Conservation (phyloP, 805 yeast genomes). For the Metschnikowia sp. region DNA sequence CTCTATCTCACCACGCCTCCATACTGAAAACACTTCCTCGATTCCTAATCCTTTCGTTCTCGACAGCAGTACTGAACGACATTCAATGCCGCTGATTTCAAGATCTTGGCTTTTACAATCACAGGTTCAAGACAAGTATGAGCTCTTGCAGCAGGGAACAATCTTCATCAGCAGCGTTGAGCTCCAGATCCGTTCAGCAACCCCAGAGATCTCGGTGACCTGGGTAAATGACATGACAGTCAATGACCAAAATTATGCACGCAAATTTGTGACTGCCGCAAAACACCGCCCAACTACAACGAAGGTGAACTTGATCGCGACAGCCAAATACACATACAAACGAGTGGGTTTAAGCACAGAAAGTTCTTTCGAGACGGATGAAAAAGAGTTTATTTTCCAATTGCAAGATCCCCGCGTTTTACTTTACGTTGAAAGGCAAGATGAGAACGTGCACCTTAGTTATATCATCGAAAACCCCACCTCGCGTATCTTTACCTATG, state of each 20-base stretch:
- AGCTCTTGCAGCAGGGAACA: conserved; percentile 8
- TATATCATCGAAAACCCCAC: conserved; percentile 76
- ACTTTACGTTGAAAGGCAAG: conserved; percentile 29
- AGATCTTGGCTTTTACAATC: conserved; percentile 29
- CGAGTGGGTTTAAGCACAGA: conserved; percentile 11
- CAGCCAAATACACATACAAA: conserved; percentile 14
- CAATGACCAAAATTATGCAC: conserved; percentile 2
- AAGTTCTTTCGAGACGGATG: conserved; percentile 31
- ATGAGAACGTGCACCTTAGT: conserved; percentile 25
- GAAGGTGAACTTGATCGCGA: conserved; percentile 19
- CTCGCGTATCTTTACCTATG: conserved; percentile 60
- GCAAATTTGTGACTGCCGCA: conserved; percentile 34
- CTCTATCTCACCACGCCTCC: conserved; percentile 26
- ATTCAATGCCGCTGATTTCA: conserved; percentile 29
- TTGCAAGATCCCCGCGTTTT: conserved; percentile 68
- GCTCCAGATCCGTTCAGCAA: conserved; percentile 23
- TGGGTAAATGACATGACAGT: conserved; percentile 5
- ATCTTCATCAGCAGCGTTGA: conserved; percentile 18
- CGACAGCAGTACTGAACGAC: conserved; percentile 10
- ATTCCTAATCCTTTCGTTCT: conserved; percentile 39
- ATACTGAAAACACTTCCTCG: conserved; percentile 23
- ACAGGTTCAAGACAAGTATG: conserved; percentile 2
- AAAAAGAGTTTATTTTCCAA: conserved; percentile 56
- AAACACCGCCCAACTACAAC: conserved; percentile 39
- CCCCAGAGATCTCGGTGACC: conserved; percentile 26